A percentile compares a stretch with the other conserved stretches of the same genome.
Conservation (phyloP, 129 eudicot species). For the Helianthus annuus region HanXRQr2.0-SUNRISE NC_035433.2:8380973-8381472, state of each 20-base stretch:
- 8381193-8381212: slow-evolving; percentile 98
- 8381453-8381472: background rate
- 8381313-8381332: background rate
- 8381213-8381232: slow-evolving; percentile 90
- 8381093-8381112: slow-evolving; percentile 96
- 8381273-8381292: no score
- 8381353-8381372: slow-evolving; percentile 94
- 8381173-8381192: slow-evolving; percentile 30
- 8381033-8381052: slow-evolving; percentile 94
- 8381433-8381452: slow-evolving; percentile 7
- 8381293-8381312: no score
- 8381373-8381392: slow-evolving; percentile 88
- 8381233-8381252: slow-evolving; percentile 96
- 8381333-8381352: slow-evolving; percentile 37
- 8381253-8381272: slow-evolving; percentile 5
- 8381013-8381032: background rate
- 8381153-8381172: background rate
- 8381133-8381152: background rate
- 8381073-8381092: slow-evolving; percentile 99
- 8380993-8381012: slow-evolving; percentile 7
- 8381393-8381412: slow-evolving; percentile 88
- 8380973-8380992: no score
- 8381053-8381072: slow-evolving; percentile 98
- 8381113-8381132: slow-evolving; percentile 78
- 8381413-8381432: slow-evolving; percentile 96